These are phyloP conservation scores for Clitoria ternatea DNA, from an alignment of 306 rosid genomes.

Conservation along the genomic window DNA sequence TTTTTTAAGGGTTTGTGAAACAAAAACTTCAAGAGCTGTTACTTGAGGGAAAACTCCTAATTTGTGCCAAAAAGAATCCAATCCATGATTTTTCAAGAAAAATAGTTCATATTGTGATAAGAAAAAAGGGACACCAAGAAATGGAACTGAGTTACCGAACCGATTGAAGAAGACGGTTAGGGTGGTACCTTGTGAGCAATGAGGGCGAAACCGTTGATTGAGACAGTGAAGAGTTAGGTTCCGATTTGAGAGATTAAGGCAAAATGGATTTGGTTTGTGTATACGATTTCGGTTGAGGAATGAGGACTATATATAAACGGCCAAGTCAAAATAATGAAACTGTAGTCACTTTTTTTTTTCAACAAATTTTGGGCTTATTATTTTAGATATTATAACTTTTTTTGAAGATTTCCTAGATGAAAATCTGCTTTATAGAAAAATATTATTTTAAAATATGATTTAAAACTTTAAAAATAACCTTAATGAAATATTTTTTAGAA, in stretches of 20 bases:
- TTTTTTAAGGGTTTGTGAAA: background rate
- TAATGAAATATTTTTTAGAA: too few species aligned
- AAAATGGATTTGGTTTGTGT: background rate
- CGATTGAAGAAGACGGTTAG: background rate
- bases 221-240: background rate
- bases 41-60: background rate
- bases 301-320: too few species aligned
- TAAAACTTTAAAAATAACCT: too few species aligned
- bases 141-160: background rate
- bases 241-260: constrained; percentile 26
- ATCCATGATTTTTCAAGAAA: background rate
- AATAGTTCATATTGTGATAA: background rate
- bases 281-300: background rate
- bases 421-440: too few species aligned
- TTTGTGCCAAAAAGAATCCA: background rate
- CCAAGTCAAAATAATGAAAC: constrained; percentile 1
- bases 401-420: too few species aligned
- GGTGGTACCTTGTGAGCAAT: constrained; percentile 2
- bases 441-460: too few species aligned
- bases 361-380: too few species aligned
- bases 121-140: background rate
- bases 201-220: background rate
- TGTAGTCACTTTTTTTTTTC: too few species aligned
- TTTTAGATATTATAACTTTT: too few species aligned
- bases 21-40: background rate